Evolutionary conservation across 1,284 basidiomycete genomes (phyloP), one percentile per base, ranked within the genome.

Genomic region (Ceratobasidium sp.): DNA sequence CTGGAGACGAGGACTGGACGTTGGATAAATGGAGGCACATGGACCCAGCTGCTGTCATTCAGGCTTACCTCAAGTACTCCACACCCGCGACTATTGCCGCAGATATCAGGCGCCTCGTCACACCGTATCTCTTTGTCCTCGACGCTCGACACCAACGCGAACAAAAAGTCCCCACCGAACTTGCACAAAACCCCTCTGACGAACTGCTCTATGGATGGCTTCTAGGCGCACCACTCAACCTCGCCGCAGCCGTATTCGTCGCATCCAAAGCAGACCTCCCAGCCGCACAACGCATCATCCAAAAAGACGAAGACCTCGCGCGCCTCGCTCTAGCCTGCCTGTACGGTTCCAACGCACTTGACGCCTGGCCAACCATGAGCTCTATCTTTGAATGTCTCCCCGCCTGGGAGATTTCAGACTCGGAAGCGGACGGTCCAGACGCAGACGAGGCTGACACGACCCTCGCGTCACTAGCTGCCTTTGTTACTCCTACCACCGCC

Each of bases 311-410:
- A 81, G 93, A 94, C 78, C 90, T 96, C 81, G 94, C 91, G 15
- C 89, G 93, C 11, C 84, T 98, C 3, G 95, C 96, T 0, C 89
- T 98, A 10, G 93, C 96, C 2, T 92, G 91, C 80, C 84, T 98
- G n/a, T 98, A 98, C 80, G 95, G 95, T 13, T 94, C 89, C 80
- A 87, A 90, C 78, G 88, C 87, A 75, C 84, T 91, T 45, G 86
- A 90, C 79, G 88, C 91, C 79, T 97, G 94, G 95, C 81, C 89
- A 0, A 91, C 87, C 1, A 97, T 97, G 95, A 94, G 92, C 79
- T 86, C 87, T 45, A 94, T 98, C 76, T 98, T 98, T 82, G 96
- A 98, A 82, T 98, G 95, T 82, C 86, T 98, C 56, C 96, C 96
- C 0, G 95, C 92, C 8, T 98, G 95, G 95, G 90, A 92, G 31